A percentile compares a stretch with the other conserved stretches of the same genome.
Evolutionary conservation across 2,329 filamentous ascomycete genomes (phyloP).

Genomic region (Diaporthe citrichinensis): DNA sequence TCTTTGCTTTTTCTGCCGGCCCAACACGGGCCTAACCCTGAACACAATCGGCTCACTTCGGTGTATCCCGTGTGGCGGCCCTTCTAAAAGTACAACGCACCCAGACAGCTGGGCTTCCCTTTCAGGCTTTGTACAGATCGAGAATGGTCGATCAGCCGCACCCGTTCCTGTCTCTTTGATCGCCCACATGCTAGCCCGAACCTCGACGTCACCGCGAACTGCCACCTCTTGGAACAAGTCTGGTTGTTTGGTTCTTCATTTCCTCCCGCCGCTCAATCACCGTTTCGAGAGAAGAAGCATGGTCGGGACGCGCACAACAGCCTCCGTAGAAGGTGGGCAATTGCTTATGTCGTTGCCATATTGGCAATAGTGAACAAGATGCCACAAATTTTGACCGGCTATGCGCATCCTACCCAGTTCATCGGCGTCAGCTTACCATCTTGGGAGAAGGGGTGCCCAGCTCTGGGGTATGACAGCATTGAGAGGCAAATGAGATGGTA

Average conservation of each 20-base stretch:
- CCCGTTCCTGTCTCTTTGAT: slow-evolving; percentile 9
- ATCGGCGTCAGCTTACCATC: slow-evolving; percentile 8
- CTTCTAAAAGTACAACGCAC: slow-evolving; percentile 9
- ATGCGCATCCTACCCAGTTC: neutral
- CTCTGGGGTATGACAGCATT: slow-evolving; percentile 13
- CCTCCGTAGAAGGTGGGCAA: neutral
- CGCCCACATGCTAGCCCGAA: slow-evolving; percentile 4
- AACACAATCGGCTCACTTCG: slow-evolving; percentile 6
- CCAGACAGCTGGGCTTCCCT: neutral
- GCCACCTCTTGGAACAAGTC: neutral
- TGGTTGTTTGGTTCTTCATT: slow-evolving; percentile 12
- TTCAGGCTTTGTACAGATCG: neutral
- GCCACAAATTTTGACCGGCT: neutral
- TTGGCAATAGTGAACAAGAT: slow-evolving; percentile 27
- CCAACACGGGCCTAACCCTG: slow-evolving; percentile 22
- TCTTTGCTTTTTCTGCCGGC: slow-evolving; percentile 26
- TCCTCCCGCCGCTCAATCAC: slow-evolving; percentile 19
- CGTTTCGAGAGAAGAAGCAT: slow-evolving; percentile 15
- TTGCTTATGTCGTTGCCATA: slow-evolving; percentile 13
- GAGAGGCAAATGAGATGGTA: slow-evolving; percentile 10
- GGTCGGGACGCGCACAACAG: neutral
- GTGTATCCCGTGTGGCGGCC: slow-evolving; percentile 26
- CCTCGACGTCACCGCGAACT: slow-evolving; percentile 7
- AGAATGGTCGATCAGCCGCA: slow-evolving; percentile 23
- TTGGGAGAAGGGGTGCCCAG: neutral